Conservation (phyloP, 176 grass and related monocot species). For the Tuctoria greenei region DNA sequence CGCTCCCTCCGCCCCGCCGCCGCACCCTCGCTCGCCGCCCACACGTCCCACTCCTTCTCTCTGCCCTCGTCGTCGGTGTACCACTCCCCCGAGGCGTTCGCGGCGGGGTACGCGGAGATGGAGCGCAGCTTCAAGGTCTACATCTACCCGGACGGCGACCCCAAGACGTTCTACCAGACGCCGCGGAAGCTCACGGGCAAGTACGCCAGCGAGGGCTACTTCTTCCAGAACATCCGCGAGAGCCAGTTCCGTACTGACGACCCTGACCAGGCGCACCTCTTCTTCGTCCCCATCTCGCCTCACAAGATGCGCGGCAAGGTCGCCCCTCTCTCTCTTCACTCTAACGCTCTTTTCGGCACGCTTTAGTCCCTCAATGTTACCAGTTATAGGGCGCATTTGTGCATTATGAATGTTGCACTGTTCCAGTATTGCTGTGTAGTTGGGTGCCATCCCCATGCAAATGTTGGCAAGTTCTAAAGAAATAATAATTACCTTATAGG, state of each 20-base stretch:
- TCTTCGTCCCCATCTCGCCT: conserved; percentile 84
- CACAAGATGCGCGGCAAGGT: conserved; percentile 99
- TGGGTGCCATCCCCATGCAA: background rate
- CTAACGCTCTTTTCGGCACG: background rate
- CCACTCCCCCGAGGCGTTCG: conserved; percentile 56
- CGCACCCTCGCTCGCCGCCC: conserved; percentile 21
- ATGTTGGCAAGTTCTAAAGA: background rate
- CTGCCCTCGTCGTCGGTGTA: conserved; percentile 42
- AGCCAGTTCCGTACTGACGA: conserved; percentile 66
- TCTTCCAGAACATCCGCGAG: conserved; percentile 97
- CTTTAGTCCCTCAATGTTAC: background rate
- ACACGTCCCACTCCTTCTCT: background rate
- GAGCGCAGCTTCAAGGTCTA: conserved; percentile 77
- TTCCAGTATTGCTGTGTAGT: background rate
- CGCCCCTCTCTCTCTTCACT: background rate
- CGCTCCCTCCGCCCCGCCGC: conserved; percentile 56
- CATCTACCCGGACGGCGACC: conserved; percentile 89
- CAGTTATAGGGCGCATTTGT: background rate
- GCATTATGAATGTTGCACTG: background rate
- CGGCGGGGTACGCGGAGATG: conserved; percentile 63
- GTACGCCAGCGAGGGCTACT: conserved; percentile 96
- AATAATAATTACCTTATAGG: background rate
- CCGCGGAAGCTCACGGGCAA: conserved; percentile 94
- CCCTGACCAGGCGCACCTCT: conserved; percentile 69
- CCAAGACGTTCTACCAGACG: conserved; percentile 94